Base-by-base conservation (phyloP, 2,329 filamentous ascomycete species). In the Colletotrichum spaethianum region DNA sequence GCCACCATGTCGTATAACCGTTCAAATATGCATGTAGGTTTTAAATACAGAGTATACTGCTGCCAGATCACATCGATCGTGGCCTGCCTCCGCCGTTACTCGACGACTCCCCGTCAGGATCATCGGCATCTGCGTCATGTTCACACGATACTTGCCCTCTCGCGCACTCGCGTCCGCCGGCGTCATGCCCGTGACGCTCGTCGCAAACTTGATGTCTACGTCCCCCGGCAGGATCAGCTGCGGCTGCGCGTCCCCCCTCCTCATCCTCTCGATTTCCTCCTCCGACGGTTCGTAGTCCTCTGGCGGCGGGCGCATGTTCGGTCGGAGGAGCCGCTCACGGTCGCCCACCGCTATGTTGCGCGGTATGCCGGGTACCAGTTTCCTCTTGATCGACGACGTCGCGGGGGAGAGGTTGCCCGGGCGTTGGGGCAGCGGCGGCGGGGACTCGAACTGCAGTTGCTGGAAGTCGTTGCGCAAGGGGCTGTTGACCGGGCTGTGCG, bases 201-300 rank as follows among this genome's bases (percentile, higher is more conserved):
- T 64, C 26, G 72, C 60, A 38, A 75, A 75, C 63, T 74, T 75
- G 28, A 73, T 33, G 52, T 70, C 72, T 57, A 67, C 59, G 28
- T 70, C 65, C 20, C 61, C 69, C 3, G 69, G 57, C 52, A 74
- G 50, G 4, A 77, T 74, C 2, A 76, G 64, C 67, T 78, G 77
- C 18, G 77, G 76, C 67, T 78, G 76, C 11, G 73, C 56, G 14
- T 78, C 77, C 3, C 77, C 77, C 60, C 76, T 52, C 55, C 67
- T 55, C 38, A 69, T 65, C 60, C 77, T 67, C 72, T 64, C 71
- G 61, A 74, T 42, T 63, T 78, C 76, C n/a, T 61, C 73, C 60
- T 64, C 71, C 52, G 75, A 74, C 9, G 75, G 74, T 44, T 71
- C 70, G 38, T 77, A 75, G 12, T 73, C 76, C 18, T 70, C 67